Evolutionary conservation across 2,329 filamentous ascomycete genomes (phyloP), one percentile per base, ranked within the genome.

Genomic region (Amauroascus verrucosus): DNA sequence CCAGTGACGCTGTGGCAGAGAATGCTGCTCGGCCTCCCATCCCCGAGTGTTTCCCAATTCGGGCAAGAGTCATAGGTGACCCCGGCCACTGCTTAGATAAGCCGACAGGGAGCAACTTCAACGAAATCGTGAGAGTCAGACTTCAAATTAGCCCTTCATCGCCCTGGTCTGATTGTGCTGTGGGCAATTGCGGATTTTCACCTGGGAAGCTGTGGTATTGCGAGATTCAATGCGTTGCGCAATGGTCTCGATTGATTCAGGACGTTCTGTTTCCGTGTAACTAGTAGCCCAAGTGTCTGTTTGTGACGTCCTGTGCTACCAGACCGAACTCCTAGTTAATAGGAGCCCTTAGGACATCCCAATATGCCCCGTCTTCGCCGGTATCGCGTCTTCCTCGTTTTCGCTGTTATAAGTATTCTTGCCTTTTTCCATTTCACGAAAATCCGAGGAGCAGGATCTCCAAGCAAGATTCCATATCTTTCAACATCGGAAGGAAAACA

Each of bases 381-480:
- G 58, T 77, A 76, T 60, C 70, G 74, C 54, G 61, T 72, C 32
- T 72, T 74, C 52, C 57, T 76, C 50, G 59, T 72, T 35, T 72
- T 76, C 53, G 71, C 72, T 30, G 62, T 70, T 51, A 63, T 73
- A 52, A 63, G 70, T 16, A 58, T 73, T 37, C 62, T 75, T 38
- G 63, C 73, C 2, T 64, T 81, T 51, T 73, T 80, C 60, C 75
- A 76, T 58, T 79, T 80, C 58, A 66, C 70, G 32, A 67, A 68
- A 47, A 71, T 75, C 55, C 69, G 68, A 54, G 65, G 72, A 53
- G 72, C 70, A 66, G 59, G 35, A 13, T 18, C 48, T 35, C 20
- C 40, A 7, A 51, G 26, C 46, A 59, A 49, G 48, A 52, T 40
- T 54, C 48, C 35, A 45, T 54, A 38, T 26, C 48, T 55, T 33